Evolutionary conservation across 1,139 yeast species (phyloP).

Genomic region (Candida tetrigidarum): DNA sequence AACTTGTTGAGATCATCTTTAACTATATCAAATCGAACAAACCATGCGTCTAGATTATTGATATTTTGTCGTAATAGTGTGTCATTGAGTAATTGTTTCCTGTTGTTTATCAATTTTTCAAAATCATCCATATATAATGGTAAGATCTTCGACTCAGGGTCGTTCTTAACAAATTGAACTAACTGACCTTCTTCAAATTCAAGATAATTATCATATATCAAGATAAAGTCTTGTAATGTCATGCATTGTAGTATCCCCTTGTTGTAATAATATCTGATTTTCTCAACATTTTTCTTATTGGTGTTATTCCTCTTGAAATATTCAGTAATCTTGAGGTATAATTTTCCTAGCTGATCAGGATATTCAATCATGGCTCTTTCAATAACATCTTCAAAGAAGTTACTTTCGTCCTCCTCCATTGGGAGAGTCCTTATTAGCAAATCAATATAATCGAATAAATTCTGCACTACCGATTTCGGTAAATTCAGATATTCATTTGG

Average conservation of each 20-base stretch:
- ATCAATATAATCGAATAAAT: slow-evolving; percentile 54
- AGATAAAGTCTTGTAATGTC: slow-evolving; percentile 66
- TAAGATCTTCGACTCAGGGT: slow-evolving; percentile 26
- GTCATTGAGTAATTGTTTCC: slow-evolving; percentile 66
- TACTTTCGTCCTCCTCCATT: no score
- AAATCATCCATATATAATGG: slow-evolving; percentile 53
- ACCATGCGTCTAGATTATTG: slow-evolving; percentile 71
- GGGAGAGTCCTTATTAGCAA: slow-evolving; percentile 29
- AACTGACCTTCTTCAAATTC: slow-evolving; percentile 62
- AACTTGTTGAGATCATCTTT: slow-evolving; percentile 41
- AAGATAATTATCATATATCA: slow-evolving; percentile 64
- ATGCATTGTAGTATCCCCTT: slow-evolving; percentile 49
- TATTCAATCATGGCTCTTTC: slow-evolving; percentile 36
- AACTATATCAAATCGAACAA: slow-evolving; percentile 51
- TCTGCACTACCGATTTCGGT: slow-evolving; percentile 21
- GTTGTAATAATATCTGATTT: slow-evolving; percentile 54
- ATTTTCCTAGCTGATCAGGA: slow-evolving; percentile 63
- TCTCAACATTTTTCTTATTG: slow-evolving; percentile 27
- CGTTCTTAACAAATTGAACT: slow-evolving; percentile 22
- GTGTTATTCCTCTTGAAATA: slow-evolving; percentile 43
- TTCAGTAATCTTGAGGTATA: slow-evolving; percentile 54
- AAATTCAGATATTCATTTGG: slow-evolving; percentile 19
- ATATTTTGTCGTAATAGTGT: slow-evolving; percentile 65
- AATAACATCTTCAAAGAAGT: slow-evolving; percentile 13
- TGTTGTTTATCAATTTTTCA: slow-evolving; percentile 57